Percentiles rank a stretch among this genome's conserved stretches.
Evolutionary conservation across 2,329 filamentous ascomycete species (phyloP).

Genomic region (Paramyrothecium sp.): DNA sequence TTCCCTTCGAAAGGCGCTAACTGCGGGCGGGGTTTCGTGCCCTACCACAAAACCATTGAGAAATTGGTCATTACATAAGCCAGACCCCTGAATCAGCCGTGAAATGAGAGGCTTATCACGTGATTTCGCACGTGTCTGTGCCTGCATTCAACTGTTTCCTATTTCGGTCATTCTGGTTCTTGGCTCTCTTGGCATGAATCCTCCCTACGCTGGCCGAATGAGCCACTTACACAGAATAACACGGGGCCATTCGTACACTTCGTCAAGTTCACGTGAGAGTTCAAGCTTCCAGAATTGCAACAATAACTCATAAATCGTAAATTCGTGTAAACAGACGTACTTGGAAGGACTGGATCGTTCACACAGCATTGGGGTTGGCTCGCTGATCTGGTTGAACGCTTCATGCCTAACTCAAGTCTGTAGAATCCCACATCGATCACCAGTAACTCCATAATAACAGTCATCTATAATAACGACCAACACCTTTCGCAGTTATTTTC

Average conservation of each 20-base stretch:
- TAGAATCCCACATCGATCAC: background rate
- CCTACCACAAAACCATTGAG: slow-evolving; percentile 21
- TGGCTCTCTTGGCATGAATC: background rate
- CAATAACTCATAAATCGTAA: background rate
- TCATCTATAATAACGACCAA: background rate
- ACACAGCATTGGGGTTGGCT: too few relatives aligned
- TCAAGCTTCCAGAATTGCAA: too few relatives aligned
- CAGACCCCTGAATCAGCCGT: background rate
- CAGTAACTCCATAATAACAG: background rate
- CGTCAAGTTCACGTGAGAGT: too few relatives aligned
- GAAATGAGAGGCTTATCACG: background rate
- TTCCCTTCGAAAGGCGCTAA: slow-evolving; percentile 23
- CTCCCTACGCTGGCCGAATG: too few relatives aligned
- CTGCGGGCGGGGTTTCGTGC: slow-evolving; percentile 29
- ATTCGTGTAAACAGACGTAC: background rate
- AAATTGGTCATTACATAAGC: background rate
- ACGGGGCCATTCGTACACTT: background rate
- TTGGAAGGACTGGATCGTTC: too few relatives aligned
- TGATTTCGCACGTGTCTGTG: background rate
- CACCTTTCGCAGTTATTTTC: background rate
- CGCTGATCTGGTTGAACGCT: too few relatives aligned
- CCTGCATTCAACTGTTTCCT: slow-evolving; percentile 1
- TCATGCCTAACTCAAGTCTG: too few relatives aligned
- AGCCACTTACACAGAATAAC: too few relatives aligned
- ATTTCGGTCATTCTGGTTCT: background rate